A percentile compares a stretch with the other conserved stretches of the same genome.
Evolutionary conservation across 2,329 filamentous ascomycete species (phyloP).

Genomic region (Aschersonia sp.): DNA sequence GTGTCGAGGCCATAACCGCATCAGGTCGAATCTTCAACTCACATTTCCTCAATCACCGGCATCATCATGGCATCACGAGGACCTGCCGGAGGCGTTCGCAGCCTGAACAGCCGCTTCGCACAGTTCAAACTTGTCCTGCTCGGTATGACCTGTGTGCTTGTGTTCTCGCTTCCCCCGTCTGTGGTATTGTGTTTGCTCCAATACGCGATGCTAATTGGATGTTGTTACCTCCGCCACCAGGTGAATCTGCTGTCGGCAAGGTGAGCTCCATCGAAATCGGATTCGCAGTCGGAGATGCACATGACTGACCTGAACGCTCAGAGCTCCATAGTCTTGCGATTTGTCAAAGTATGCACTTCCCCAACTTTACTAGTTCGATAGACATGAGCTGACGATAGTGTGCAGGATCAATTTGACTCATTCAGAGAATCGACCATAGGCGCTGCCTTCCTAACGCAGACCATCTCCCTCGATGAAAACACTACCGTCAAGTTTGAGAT

Average conservation of each 20-base stretch:
- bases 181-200: neutral
- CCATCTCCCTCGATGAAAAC: slow-evolving; percentile 92
- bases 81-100: slow-evolving; percentile 44
- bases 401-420: slow-evolving; percentile 91
- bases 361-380: neutral
- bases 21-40: neutral
- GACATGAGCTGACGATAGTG: neutral
- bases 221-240: slow-evolving; percentile 29
- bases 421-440: slow-evolving; percentile 97
- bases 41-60: neutral
- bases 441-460: slow-evolving; percentile 97
- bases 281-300: slow-evolving; percentile 1
- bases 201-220: slow-evolving; percentile 4
- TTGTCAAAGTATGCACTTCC: slow-evolving; percentile 71
- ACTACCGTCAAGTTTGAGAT: slow-evolving; percentile 99
- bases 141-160: slow-evolving; percentile 42
- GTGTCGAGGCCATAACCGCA: neutral
- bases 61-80: slow-evolving; percentile 68
- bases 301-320: slow-evolving; percentile 22
- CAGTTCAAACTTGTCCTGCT: slow-evolving; percentile 98
- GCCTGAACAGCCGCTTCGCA: slow-evolving; percentile 74
- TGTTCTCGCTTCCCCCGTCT: slow-evolving; percentile 3
- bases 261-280: slow-evolving; percentile 27
- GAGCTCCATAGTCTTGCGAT: slow-evolving; percentile 95
- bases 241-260: slow-evolving; percentile 98